Evolutionary conservation across 129 eudicot species (phyloP), one percentile per base, ranked within the genome.

Genomic region (Silybum marianum): DNA sequence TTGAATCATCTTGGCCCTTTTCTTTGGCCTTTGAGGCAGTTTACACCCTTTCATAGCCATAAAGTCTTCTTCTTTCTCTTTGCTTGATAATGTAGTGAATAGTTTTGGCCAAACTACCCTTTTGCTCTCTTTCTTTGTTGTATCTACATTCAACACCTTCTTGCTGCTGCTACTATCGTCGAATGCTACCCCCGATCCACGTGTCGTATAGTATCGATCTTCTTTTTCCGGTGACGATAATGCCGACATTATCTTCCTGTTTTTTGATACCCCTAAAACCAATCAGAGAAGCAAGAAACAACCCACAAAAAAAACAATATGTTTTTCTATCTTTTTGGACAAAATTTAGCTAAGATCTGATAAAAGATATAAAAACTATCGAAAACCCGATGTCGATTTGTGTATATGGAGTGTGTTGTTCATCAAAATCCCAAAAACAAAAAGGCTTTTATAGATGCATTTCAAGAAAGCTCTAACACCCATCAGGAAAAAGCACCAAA

Each of bases 51-150:
- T 92, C 95, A 92, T 92, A 10, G 95, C 93, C 92, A 93, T 70
- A 74, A 93, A 90, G 87, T 93, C 98, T 84, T 93, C 98, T 80
- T 93, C 98, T 84, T 93, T 90, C 78, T 93, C 98, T 85, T 90
- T 93, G 80, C 89, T 89, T 65, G 98, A 90, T 60, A 93, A 75
- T 28, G 92, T 82, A 6, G 89, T 77, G 26, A 44, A 80, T 26
- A 93, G 16, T 73, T 82, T 93, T 14, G 96, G 97, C 97, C 99
- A 95, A 78, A 87, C 97, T 9, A 75, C 62, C 83, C 78, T 86
- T 77, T 79, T 90, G 36, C 72, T 89, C 46, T 90, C 97, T 82
- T 86, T 84, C 72, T 73, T 82, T 71, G 84, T 82, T 71, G 84
- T 13, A 19, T 89, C 91, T 77, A 85, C 32, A 72, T 74, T 71